These are phyloP conservation scores for Diaporthe caulivora DNA, from an alignment of 2,329 filamentous ascomycete genomes.

Conservation along the genomic window DNA sequence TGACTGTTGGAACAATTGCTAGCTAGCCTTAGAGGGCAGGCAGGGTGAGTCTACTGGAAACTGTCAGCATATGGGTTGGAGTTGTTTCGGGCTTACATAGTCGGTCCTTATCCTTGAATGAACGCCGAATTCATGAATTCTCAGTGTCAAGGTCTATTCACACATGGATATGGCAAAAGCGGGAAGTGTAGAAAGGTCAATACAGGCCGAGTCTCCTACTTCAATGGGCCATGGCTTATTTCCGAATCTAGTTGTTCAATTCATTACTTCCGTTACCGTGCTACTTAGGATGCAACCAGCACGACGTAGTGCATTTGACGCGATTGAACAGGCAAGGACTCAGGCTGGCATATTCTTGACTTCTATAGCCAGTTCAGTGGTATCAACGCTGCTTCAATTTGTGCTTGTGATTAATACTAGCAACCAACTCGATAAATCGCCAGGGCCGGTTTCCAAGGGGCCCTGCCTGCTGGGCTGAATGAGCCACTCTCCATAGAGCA, in stretches of 20 bases:
- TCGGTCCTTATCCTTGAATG: constrained; percentile 8
- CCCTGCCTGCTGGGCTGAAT: not conserved
- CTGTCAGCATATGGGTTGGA: constrained; percentile 23
- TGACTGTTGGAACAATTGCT: constrained; percentile 11
- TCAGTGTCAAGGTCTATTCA: too few relatives aligned
- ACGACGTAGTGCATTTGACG: not conserved
- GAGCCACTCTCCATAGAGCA: not conserved
- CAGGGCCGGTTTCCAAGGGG: not conserved
- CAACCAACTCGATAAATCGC: not conserved
- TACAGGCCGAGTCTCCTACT: not conserved
- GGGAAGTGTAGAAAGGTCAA: not conserved
- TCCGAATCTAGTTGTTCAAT: not conserved
- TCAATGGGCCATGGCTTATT: not conserved
- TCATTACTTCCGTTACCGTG: not conserved
- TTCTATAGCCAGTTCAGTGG: not conserved
- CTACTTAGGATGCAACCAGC: not conserved
- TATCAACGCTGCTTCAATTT: not conserved
- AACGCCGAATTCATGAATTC: not conserved
- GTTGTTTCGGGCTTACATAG: constrained; percentile 24
- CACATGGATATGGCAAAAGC: not conserved
- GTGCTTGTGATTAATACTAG: not conserved
- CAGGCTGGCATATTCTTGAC: not conserved
- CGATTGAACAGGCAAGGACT: not conserved
- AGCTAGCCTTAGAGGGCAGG: constrained; percentile 10
- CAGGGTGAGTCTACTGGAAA: not conserved